Percentiles rank a stretch among this genome's conserved stretches.
These are phyloP conservation scores for Mucor sp. DNA, from an alignment of 371 early-diverging fungal species.

Conservation along the genomic window DNA sequence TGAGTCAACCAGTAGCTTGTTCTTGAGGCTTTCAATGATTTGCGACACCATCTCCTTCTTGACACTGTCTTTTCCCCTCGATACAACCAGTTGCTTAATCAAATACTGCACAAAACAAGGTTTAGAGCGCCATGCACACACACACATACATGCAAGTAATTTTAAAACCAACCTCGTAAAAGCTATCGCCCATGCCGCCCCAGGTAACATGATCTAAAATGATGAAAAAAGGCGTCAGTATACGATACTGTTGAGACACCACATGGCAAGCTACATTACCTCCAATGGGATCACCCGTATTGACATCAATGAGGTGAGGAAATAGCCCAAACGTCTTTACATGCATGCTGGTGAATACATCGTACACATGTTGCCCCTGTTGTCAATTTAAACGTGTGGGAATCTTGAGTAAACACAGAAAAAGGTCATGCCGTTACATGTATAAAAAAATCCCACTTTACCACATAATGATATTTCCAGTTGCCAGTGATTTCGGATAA, in stretches of 20 bases:
- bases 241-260: background rate
- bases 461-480: slow-evolving; percentile 58
- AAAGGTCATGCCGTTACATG: background rate
- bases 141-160: background rate
- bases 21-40: slow-evolving; percentile 26
- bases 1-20: slow-evolving; percentile 29
- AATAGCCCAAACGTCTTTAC: slow-evolving; percentile 54
- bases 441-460: slow-evolving; percentile 14
- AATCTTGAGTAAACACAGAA: background rate
- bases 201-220: slow-evolving; percentile 34
- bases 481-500: slow-evolving; percentile 77
- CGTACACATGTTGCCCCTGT: slow-evolving; percentile 52
- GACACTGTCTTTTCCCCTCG: slow-evolving; percentile 45
- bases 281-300: slow-evolving; percentile 57
- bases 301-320: slow-evolving; percentile 59
- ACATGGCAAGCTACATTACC: background rate
- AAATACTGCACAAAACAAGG: slow-evolving; percentile 20
- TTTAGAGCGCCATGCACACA: background rate
- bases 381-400: background rate
- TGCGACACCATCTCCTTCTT: slow-evolving; percentile 49
- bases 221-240: background rate
- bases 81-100: slow-evolving; percentile 66
- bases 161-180: slow-evolving; percentile 47
- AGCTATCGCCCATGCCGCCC: slow-evolving; percentile 61
- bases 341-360: slow-evolving; percentile 29